phyloP scores from a whole-genome alignment of 2,329 filamentous ascomycete species.

The Aspergillus sp. region DNA sequence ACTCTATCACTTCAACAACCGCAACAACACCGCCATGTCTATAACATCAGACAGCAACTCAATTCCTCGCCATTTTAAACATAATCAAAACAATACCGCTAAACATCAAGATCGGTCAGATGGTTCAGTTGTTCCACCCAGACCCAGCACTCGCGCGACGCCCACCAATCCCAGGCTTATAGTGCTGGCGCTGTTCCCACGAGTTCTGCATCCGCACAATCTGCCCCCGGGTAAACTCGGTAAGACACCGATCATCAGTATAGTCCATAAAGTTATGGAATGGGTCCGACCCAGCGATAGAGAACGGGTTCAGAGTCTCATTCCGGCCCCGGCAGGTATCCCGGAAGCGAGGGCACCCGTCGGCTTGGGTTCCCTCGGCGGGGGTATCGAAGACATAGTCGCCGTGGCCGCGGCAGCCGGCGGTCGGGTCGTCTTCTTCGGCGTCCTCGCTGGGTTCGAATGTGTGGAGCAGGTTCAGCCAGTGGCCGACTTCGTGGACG shows the following conservation, averaged over 20 bases:
- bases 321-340: slow-evolving; percentile 4
- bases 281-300: not conserved
- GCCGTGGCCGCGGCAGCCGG: slow-evolving; percentile 6
- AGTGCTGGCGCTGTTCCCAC: not conserved
- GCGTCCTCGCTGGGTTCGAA: slow-evolving; percentile 4
- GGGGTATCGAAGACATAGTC: slow-evolving; percentile 11
- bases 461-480: slow-evolving; percentile 12
- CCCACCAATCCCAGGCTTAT: not conserved
- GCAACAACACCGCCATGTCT: not conserved
- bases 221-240: slow-evolving; percentile 4
- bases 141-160: not conserved
- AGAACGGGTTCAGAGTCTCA: not conserved
- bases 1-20: not conserved
- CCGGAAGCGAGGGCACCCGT: slow-evolving; percentile 1
- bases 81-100: too few species aligned
- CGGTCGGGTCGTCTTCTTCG: not conserved
- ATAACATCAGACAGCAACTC: not conserved
- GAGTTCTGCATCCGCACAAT: slow-evolving; percentile 6
- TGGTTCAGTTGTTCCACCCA: not conserved
- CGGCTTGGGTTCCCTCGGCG: not conserved
- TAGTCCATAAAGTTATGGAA: slow-evolving; percentile 15
- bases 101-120: too few species aligned
- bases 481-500: slow-evolving; percentile 12
- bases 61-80: too few species aligned
- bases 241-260: slow-evolving; percentile 3